A percentile compares a stretch with the other conserved stretches of the same genome.
These are phyloP conservation scores for Bothriochloa decipiens DNA, from an alignment of 176 grass and related monocot genomes.

Conservation along the genomic window DNA sequence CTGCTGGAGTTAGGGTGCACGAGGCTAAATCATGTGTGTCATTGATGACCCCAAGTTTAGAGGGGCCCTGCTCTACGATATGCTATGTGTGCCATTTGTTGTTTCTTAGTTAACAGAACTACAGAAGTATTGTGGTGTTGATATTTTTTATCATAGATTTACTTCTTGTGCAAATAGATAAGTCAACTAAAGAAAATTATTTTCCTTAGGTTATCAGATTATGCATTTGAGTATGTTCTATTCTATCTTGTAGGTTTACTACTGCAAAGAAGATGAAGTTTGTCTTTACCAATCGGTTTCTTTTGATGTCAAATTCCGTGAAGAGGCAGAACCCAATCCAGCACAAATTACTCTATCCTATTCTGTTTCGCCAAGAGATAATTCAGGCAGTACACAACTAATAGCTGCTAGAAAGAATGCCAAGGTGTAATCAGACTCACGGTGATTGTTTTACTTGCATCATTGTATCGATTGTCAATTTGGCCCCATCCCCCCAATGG, in stretches of 20 bases:
- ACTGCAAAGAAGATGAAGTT: constrained; percentile 94
- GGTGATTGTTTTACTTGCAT: constrained; percentile 16
- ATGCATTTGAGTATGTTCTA: constrained; percentile 23
- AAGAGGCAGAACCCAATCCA: constrained; percentile 47
- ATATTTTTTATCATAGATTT: constrained; percentile 31
- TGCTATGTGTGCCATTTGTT: background rate
- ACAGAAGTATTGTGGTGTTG: constrained; percentile 10
- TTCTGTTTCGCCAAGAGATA: constrained; percentile 66
- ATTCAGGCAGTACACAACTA: constrained; percentile 52
- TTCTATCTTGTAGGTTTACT: constrained; percentile 75
- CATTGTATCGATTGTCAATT: constrained; percentile 28
- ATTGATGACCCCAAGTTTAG: background rate
- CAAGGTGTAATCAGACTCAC: constrained; percentile 37
- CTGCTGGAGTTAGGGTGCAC: constrained; percentile 21
- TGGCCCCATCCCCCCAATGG: background rate
- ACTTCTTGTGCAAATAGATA: background rate
- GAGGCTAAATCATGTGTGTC: constrained; percentile 15
- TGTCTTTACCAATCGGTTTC: constrained; percentile 84
- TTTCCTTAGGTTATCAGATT: constrained; percentile 14
- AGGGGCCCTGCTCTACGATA: background rate
- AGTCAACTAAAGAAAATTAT: background rate
- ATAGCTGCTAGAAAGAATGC: constrained; percentile 48
- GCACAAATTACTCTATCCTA: constrained; percentile 62
- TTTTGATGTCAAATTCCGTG: constrained; percentile 79
- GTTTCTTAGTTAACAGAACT: constrained; percentile 25